Evolutionary conservation across 495 filamentous ascomycete genomes (phyloP).

Genomic region (Aspergillus panamensis): DNA sequence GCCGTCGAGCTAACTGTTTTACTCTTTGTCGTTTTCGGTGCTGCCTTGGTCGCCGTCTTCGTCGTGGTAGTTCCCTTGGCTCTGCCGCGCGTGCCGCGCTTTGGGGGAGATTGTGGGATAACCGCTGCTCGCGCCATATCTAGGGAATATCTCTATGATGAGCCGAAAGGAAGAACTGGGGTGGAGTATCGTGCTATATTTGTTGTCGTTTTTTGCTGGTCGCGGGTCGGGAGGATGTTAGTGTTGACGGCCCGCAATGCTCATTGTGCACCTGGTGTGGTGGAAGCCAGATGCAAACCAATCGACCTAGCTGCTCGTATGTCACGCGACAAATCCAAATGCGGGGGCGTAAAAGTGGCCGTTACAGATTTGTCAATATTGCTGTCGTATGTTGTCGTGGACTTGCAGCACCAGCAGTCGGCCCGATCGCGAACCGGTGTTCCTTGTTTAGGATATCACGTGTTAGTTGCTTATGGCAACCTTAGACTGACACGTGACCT

Average conservation of each 20-base stretch:
- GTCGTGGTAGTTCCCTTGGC: slow-evolving; percentile 22
- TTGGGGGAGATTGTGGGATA: slow-evolving; percentile 35
- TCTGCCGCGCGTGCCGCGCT: slow-evolving; percentile 34
- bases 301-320: background rate
- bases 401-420: slow-evolving; percentile 3
- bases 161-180: background rate
- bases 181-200: background rate
- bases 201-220: background rate
- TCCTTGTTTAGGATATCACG: slow-evolving; percentile 16
- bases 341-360: background rate
- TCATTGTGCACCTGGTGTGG: slow-evolving; percentile 12
- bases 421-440: slow-evolving; percentile 9
- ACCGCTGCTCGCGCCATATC: slow-evolving; percentile 44
- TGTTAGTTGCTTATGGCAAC: slow-evolving; percentile 16
- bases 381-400: slow-evolving; percentile 15
- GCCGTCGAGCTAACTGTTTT: slow-evolving; percentile 18
- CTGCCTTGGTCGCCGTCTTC: slow-evolving; percentile 20
- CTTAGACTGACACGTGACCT: background rate
- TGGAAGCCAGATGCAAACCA: background rate
- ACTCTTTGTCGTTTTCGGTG: slow-evolving; percentile 21
- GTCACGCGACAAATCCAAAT: background rate
- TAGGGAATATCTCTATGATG: background rate
- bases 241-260: background rate
- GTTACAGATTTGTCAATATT: slow-evolving; percentile 3
- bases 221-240: background rate